Base-by-base conservation (phyloP, 441 rosid genomes). In the Erysimum pusillum region DNA sequence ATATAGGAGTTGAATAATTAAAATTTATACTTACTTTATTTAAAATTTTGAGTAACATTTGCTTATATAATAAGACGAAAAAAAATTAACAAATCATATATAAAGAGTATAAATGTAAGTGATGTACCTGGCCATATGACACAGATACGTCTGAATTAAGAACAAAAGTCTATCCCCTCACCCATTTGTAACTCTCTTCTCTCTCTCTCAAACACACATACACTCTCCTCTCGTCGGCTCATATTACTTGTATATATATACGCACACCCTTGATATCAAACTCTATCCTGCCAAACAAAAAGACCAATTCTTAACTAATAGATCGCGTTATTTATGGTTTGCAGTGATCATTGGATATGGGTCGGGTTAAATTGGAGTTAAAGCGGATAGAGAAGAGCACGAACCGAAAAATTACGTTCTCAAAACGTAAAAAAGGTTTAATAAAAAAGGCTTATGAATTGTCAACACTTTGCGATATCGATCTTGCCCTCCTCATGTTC, bases 381-480 rank as follows among this genome's bases (percentile, higher is more conserved):
- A 89, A 86, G 81, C 83, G 84, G 63, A 84, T 89, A 66, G 87
- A 89, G 66, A 89, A 86, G 77, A 79, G 5, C 58, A 85, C 88
- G 32, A 89, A 83, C 62, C 84, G 90, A 4, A 88, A 89, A 13
- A 86, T 89, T 51, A 89, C 93, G 25, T 89, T 83, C 59, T 91
- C 97, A 32, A 91, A 91, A 72, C 91, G 97, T 58, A 82, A 91
- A 63, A 91, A 89, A 74, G 94, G 97, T 17, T 85, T 91, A 76
- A 85, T 91, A 65, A 89, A 91, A 80, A 91, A 91, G 64, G 96
- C 93, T 9, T 89, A 89, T 39, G 92, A 88, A 57, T 86, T 88
- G 52, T 84, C 92, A 8, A 82, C 86, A 60, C 89, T 88, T 72
- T 88, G 92, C 41, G 92, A 85, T 61, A 87, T 88, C 44, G 92